These are phyloP conservation scores for Coccomyxa sp. DNA, from an alignment of 139 green algal species.

Conservation along the genomic window DNA sequence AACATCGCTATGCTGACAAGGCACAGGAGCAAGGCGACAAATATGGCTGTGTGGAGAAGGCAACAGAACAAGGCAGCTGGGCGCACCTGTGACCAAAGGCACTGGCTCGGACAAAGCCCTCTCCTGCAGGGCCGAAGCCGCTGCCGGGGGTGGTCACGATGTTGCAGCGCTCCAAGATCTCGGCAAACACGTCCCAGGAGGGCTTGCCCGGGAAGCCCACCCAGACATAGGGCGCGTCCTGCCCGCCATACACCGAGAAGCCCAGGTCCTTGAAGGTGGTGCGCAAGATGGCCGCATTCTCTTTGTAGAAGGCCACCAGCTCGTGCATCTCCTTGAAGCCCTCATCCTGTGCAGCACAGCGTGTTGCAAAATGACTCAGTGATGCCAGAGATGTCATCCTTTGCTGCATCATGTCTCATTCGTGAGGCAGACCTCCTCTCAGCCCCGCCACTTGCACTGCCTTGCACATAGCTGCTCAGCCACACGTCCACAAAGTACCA, in stretches of 20 bases:
- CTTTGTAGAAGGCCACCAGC: slow-evolving; percentile 96
- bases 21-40: background rate
- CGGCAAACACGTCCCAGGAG: slow-evolving; percentile 95
- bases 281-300: slow-evolving; percentile 92
- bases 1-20: background rate
- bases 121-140: slow-evolving; percentile 91
- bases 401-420: too few species aligned
- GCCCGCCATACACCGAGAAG: slow-evolving; percentile 89
- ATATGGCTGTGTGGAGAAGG: background rate
- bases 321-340: slow-evolving; percentile 79
- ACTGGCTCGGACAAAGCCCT: slow-evolving; percentile 94
- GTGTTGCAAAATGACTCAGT: too few species aligned
- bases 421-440: too few species aligned
- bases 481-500: too few species aligned
- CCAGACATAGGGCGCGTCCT: slow-evolving; percentile 98
- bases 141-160: slow-evolving; percentile 97
- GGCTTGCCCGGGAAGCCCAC: slow-evolving; percentile 86
- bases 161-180: slow-evolving; percentile 92
- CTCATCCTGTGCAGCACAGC: slow-evolving; percentile 44
- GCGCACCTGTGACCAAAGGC: slow-evolving; percentile 82
- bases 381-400: too few species aligned
- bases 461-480: too few species aligned
- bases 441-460: too few species aligned
- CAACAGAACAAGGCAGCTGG: background rate
- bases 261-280: slow-evolving; percentile 88